Conservation (phyloP, 225 moss, liverwort and hornwort species). For the Bryoerythrophyllum caledonicum region DNA sequence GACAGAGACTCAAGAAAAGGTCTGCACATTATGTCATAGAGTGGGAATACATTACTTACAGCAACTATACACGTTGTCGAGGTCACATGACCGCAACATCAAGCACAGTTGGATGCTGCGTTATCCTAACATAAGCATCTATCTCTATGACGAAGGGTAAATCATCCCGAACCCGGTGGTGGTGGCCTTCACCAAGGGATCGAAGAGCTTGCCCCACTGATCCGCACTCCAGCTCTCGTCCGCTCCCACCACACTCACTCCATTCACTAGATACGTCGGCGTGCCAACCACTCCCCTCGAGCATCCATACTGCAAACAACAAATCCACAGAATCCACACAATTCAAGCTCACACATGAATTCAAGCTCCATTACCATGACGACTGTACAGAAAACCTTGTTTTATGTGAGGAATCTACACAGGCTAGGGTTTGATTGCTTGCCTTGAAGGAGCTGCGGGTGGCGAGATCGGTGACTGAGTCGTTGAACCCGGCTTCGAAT, state of each 20-base stretch:
- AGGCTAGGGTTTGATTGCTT: conserved; percentile 5
- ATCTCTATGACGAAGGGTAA: conserved; percentile 20
- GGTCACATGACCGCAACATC: not conserved
- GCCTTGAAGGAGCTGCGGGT: conserved; percentile 90
- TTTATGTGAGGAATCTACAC: not conserved
- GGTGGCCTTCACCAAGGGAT: conserved; percentile 53
- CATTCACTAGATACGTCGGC: conserved; percentile 82
- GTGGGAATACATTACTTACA: not conserved
- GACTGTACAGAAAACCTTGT: not conserved
- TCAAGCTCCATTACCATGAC: not conserved
- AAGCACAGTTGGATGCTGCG: not conserved
- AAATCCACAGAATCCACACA: not conserved
- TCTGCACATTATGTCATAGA: not conserved
- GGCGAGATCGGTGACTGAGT: conserved; percentile 64
- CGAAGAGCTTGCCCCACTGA: conserved; percentile 76
- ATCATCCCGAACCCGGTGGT: conserved; percentile 35
- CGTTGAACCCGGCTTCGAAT: conserved; percentile 61
- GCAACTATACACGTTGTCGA: not conserved
- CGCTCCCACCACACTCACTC: conserved; percentile 61
- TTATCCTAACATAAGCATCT: not conserved
- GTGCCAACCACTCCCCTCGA: conserved; percentile 85
- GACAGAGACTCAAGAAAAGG: not conserved
- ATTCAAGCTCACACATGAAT: not conserved
- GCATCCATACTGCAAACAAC: conserved; percentile 73
- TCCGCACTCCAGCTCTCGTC: conserved; percentile 80